Evolutionary conservation across 2,329 filamentous ascomycete genomes (phyloP), one percentile per base, ranked within the genome.

Genomic region (Ascosphaera pollenicola): DNA sequence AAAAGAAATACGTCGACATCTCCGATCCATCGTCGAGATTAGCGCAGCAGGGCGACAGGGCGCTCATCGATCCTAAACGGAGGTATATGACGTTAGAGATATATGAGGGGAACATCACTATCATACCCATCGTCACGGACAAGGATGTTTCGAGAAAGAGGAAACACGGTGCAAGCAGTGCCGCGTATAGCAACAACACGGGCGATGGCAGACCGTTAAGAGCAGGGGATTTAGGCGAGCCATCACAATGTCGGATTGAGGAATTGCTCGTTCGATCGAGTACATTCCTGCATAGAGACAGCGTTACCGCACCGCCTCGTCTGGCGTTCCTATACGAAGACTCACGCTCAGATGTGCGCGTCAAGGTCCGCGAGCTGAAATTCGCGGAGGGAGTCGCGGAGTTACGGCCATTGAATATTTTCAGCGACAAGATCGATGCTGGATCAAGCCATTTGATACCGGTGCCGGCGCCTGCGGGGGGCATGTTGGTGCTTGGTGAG

Each of bases 41-140:
- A 51, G 77, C 78, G 6, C 79, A 87, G 54, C 85, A 79, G 42
- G 77, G 79, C 47, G 81, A 91, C 56, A 69, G 79, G 49, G 87
- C 81, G 48, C 64, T 85, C 44, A 75, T 93, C 3, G 87, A 95
- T 53, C 84, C 84, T 0, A 78, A 75, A 0, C 75, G 78, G 5
- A 61, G 64, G 17, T 75, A 73, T 53, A 65, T 80, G 64, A 71
- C 70, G 2, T 52, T 80, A 44, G 73, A 79, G 51, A 60, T 78
- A 6, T 78, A 75, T 45, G 75, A 80, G 51, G 75, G 75, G 13
- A 66, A 79, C 3, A 61, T 79, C 26, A 75, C 70, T 10, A 64
- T 78, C 10, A 57, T 78, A 34, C 73, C 73, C 2, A 64, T 79
- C 35, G 58, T 70, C 6, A 64, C 36, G 21, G 39, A 46, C 17